Percentiles rank a stretch among this genome's conserved stretches.
phyloP scores from a whole-genome alignment of 2,329 filamentous ascomycete genomes.

The Thielaviopsis populi region DNA sequence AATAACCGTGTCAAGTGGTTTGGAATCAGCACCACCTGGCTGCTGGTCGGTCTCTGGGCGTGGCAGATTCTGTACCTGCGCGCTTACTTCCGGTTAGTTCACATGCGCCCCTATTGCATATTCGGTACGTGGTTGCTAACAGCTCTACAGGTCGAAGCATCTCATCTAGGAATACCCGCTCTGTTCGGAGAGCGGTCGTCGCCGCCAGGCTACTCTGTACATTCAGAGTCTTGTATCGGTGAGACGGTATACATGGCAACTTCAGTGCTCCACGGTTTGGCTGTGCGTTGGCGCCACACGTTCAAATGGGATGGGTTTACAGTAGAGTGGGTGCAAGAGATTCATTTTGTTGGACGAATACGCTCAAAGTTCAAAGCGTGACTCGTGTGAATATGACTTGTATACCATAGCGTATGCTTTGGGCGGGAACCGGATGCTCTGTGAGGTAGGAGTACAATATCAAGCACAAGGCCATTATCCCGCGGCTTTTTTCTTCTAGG shows the following conservation, averaged over 20 bases:
- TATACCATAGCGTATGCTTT: neutral
- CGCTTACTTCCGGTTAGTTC: constrained; percentile 70
- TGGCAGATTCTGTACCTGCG: constrained; percentile 98
- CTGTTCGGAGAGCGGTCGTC: neutral
- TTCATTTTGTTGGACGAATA: neutral
- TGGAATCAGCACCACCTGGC: constrained; percentile 80
- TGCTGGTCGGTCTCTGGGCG: constrained; percentile 73
- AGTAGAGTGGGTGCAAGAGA: neutral
- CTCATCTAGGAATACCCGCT: constrained; percentile 37
- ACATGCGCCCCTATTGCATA: constrained; percentile 8
- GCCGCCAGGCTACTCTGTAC: neutral
- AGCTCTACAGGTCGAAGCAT: constrained; percentile 45
- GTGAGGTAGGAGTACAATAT: neutral
- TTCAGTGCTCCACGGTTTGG: neutral
- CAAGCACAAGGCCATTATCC: neutral
- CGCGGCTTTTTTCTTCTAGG: neutral
- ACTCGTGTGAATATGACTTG: neutral
- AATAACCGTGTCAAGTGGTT: constrained; percentile 99
- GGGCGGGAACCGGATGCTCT: neutral
- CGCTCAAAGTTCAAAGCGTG: neutral
- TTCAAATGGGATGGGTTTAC: neutral
- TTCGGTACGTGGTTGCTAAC: constrained; percentile 11
- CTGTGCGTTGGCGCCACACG: neutral
- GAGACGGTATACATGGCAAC: neutral
- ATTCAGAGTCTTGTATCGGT: neutral